Percentiles rank a stretch among this genome's conserved stretches.
Evolutionary conservation across 1,139 yeast genomes (phyloP).

Genomic region (Hansenula lynferdii): DNA sequence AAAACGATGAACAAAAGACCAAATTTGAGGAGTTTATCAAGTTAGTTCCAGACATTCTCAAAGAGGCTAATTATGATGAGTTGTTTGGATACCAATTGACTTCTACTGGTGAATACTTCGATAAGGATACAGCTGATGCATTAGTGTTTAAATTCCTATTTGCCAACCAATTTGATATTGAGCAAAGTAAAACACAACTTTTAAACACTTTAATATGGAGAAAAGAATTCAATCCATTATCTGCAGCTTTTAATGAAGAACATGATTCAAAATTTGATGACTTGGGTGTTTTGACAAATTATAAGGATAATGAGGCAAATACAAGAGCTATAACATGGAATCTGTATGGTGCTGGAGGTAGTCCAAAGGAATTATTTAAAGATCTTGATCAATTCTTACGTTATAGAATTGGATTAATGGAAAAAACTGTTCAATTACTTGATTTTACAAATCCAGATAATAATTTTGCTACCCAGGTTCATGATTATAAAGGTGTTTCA

Average conservation of each 20-base stretch:
- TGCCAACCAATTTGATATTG: constrained; percentile 60
- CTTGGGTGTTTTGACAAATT: constrained; percentile 63
- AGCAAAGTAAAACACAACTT: constrained; percentile 43
- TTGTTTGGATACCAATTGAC: constrained; percentile 71
- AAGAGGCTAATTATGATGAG: constrained; percentile 50
- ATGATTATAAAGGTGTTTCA: constrained; percentile 80
- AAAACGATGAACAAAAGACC: constrained; percentile 4
- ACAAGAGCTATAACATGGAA: constrained; percentile 74
- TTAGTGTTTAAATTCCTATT: constrained; percentile 61
- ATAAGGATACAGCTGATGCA: constrained; percentile 42
- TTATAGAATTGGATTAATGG: constrained; percentile 92
- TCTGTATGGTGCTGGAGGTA: constrained; percentile 67
- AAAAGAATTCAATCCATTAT: constrained; percentile 65
- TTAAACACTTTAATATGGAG: constrained; percentile 74
- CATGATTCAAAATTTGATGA: constrained; percentile 54
- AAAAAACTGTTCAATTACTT: constrained; percentile 59
- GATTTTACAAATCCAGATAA: constrained; percentile 48
- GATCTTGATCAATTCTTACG: constrained; percentile 64
- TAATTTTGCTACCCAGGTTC: constrained; percentile 72
- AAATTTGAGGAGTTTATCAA: constrained; percentile 6
- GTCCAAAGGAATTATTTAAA: constrained; percentile 50
- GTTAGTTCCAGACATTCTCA: constrained; percentile 12
- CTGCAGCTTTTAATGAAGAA: constrained; percentile 69
- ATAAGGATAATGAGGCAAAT: constrained; percentile 35
- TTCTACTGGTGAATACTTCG: constrained; percentile 38